Conservation (phyloP, 2,329 filamentous ascomycete genomes). For the Beauveria asiatica region DNA sequence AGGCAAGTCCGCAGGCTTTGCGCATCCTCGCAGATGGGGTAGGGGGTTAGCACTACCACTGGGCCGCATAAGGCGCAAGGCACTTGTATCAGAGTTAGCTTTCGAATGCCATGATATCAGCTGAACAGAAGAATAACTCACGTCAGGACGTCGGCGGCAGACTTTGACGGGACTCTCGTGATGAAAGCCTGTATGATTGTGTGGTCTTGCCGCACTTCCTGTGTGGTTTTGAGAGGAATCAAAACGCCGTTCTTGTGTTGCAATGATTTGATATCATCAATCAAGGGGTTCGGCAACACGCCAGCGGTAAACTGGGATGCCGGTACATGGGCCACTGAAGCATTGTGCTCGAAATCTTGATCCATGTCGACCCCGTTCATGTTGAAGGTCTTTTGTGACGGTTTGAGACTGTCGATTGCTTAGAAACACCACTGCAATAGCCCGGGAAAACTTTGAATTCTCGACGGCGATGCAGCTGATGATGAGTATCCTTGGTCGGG, state of each 20-base stretch:
- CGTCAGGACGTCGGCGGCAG: constrained; percentile 65
- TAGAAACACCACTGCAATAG: neutral
- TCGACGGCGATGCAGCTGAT: constrained; percentile 9
- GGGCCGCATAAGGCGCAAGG: constrained; percentile 47
- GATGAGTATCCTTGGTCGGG: neutral
- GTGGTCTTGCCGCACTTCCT: constrained; percentile 53
- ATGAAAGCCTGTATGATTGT: constrained; percentile 56
- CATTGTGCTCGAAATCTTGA: constrained; percentile 1
- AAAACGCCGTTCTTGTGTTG: constrained; percentile 40
- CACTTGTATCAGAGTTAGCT: constrained; percentile 30
- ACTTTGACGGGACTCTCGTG: constrained; percentile 62
- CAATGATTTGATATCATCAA: constrained; percentile 26
- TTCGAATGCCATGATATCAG: neutral
- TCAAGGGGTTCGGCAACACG: constrained; percentile 26
- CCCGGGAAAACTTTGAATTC: constrained; percentile 10
- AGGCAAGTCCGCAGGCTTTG: constrained; percentile 61
- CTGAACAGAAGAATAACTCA: constrained; percentile 32
- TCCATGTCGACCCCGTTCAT: constrained; percentile 2
- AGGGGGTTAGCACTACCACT: constrained; percentile 56
- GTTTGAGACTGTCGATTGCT: neutral
- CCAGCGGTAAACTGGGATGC: neutral
- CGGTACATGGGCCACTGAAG: neutral
- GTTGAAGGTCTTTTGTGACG: neutral
- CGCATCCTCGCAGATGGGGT: constrained; percentile 67
- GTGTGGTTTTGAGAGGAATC: constrained; percentile 55